phyloP scores from a whole-genome alignment of 1,284 basidiomycete genomes.

The Microstroma glucosiphilum region DNA sequence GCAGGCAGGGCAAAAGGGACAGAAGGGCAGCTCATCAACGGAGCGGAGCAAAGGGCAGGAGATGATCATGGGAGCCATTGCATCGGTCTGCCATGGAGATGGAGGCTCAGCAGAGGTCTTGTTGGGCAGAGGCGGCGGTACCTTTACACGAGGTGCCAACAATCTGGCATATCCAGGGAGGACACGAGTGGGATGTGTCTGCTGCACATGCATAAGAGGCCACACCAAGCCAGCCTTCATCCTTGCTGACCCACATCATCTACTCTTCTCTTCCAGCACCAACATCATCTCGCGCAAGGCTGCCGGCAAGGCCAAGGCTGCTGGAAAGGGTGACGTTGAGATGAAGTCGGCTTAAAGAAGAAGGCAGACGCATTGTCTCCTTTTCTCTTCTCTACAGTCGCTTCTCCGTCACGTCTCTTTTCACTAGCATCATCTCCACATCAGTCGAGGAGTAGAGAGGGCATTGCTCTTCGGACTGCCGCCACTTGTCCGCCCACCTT shows the following conservation, averaged over 20 bases:
- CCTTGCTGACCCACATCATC: neutral
- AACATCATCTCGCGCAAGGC: constrained; percentile 44
- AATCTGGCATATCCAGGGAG: neutral
- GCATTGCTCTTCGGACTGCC: no score
- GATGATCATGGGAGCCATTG: no score
- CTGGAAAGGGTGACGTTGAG: constrained; percentile 10
- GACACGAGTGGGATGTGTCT: no score
- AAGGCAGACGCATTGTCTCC: neutral
- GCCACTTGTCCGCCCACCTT: neutral
- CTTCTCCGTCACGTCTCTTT: neutral
- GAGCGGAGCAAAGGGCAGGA: no score
- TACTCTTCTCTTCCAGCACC: constrained; percentile 18
- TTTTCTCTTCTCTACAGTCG: neutral
- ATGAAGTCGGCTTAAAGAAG: constrained; percentile 11
- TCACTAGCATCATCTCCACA: neutral
- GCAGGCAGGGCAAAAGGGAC: neutral
- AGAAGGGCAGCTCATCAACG: neutral
- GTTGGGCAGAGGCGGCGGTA: neutral
- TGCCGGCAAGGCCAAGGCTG: constrained; percentile 12
- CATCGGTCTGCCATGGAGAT: no score
- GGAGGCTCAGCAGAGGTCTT: neutral
- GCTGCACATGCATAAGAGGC: no score
- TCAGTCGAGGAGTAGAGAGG: constrained; percentile 1
- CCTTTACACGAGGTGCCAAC: neutral
- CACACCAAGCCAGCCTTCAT: neutral